A percentile compares a stretch with the other conserved stretches of the same genome.
These are phyloP conservation scores for Paecilomyces dactylethromorphus DNA, from an alignment of 2,329 filamentous ascomycete species.

Conservation along the genomic window DNA sequence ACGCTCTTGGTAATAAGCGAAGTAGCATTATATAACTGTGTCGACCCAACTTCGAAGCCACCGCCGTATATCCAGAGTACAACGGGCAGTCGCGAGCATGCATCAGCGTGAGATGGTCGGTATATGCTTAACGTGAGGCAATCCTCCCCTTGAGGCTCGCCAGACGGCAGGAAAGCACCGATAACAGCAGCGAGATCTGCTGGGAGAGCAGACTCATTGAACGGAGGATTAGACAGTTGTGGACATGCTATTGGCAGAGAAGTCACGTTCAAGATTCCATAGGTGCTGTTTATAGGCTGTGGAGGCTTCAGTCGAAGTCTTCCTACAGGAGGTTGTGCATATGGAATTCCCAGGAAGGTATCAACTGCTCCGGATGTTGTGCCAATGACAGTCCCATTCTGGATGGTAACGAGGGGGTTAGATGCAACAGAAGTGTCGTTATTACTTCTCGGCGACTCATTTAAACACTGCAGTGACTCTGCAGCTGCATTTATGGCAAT, in stretches of 20 bases:
- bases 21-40: not conserved
- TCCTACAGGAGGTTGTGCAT: not conserved
- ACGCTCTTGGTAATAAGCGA: not conserved
- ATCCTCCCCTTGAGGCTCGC: not conserved
- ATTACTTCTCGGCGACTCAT: too few relatives aligned
- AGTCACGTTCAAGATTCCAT: not conserved
- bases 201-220: not conserved
- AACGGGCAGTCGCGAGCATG: not conserved
- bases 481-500: too few relatives aligned
- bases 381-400: not conserved
- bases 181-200: not conserved
- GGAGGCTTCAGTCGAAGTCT: not conserved
- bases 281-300: not conserved
- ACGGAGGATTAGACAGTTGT: not conserved
- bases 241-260: not conserved
- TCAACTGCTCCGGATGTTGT: not conserved
- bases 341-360: not conserved
- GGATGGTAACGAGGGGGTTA: not conserved
- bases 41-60: not conserved
- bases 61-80: not conserved
- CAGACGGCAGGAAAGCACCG: not conserved
- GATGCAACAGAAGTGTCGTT: not conserved
- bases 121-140: not conserved
- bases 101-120: not conserved
- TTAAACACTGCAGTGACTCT: too few relatives aligned